Base-by-base conservation (phyloP, 352 stramenopile genomes). In the Thalassiosira hispida region DNA sequence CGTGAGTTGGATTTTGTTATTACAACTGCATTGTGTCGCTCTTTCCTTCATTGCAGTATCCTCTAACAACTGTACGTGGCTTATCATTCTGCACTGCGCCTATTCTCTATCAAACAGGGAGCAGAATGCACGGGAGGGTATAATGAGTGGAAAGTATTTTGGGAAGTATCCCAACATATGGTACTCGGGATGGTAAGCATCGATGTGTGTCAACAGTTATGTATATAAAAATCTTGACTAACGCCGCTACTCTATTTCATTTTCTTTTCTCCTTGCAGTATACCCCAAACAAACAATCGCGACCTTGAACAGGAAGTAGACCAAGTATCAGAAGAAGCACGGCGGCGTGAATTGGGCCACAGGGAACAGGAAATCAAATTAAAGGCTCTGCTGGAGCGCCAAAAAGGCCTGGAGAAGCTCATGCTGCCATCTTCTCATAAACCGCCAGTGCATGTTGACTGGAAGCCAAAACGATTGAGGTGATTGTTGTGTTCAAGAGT, bases 71-170 rank as follows among this genome's bases (percentile, higher is more conserved):
- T n/a, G n/a, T n/a, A n/a, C n/a, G n/a, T n/a, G n/a, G n/a, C n/a
- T n/a, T n/a, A n/a, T n/a, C n/a, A n/a, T n/a, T n/a, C n/a, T n/a
- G n/a, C n/a, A n/a, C n/a, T n/a, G n/a, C n/a, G n/a, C n/a, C n/a
- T n/a, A n/a, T n/a, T n/a, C n/a, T n/a, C n/a, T n/a, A n/a, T n/a
- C n/a, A n/a, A n/a, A n/a, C 2, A 3, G 1, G n/a, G 46, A 55
- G 20, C 46, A 55, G 20, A 55, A 31, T 55, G 20, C 46, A 29
- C 25, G 46, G 14, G 46, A 55, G 20, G 46, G 46, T 16, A 55
- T 55, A 12, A 55, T 55, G 46, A 55, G 20, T 55, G 46, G 46
- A 55, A 4, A 55, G 46, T 29, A 55, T 55, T 55, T n/a, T 55
- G 46, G 46, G 14, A 51, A 14, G 2, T 55, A 55, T 55, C 46